A percentile compares a stretch with the other conserved stretches of the same genome.
Conservation (phyloP, 352 stramenopile species). For the Pythium myriotylum region DNA sequence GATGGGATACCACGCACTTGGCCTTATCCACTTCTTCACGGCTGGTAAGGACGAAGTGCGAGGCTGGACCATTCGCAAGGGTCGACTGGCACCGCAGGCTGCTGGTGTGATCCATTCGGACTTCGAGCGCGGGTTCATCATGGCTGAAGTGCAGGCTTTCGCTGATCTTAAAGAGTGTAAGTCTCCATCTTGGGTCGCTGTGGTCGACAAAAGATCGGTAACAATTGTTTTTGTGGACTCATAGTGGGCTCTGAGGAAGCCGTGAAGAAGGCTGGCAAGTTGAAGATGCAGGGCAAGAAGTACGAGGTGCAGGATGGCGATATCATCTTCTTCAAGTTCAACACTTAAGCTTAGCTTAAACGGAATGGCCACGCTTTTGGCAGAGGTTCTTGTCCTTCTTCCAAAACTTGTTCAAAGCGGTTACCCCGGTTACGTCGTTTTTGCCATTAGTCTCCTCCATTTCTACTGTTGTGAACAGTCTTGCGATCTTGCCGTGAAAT, state of each 20-base stretch:
- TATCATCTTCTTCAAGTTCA: conserved; percentile 94
- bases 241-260: conserved; percentile 82
- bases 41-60: conserved; percentile 98
- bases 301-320: conserved; percentile 90
- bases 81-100: conserved; percentile 95
- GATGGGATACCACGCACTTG: conserved; percentile 96
- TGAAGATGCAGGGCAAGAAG: conserved; percentile 91
- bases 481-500: no score
- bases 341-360: conserved; percentile 67
- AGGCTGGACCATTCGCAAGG: conserved; percentile 99
- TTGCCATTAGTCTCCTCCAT: no score
- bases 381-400: no score
- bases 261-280: conserved; percentile 89
- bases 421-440: not conserved
- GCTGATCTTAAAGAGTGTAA: conserved; percentile 89
- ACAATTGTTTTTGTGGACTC: no score
- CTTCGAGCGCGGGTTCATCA: conserved; percentile 99
- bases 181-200: no score
- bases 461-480: no score
- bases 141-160: conserved; percentile 89
- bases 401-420: no score
- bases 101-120: conserved; percentile 99
- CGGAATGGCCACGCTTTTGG: no score
- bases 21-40: conserved; percentile 99
- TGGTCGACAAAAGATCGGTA: no score